These are phyloP conservation scores for Cryomyces antarcticus DNA, from an alignment of 495 filamentous ascomycete species.

Conservation along the genomic window DNA sequence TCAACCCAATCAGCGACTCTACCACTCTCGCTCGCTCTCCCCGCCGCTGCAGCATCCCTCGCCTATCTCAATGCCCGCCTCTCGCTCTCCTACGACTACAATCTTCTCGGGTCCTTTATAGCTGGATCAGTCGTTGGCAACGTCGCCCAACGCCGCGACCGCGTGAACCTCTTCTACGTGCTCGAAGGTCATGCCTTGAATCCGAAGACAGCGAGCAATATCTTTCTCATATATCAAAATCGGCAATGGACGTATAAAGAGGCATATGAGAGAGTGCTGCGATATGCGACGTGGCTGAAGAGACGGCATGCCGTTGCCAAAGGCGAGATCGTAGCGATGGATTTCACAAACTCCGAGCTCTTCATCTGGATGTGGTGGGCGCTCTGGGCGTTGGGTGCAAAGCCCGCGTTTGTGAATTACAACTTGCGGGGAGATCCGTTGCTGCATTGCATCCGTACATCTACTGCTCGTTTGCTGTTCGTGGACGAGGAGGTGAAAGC, in stretches of 20 bases:
- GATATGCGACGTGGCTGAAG: slow-evolving; percentile 70
- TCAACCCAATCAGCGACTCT: background rate
- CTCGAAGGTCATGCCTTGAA: slow-evolving; percentile 49
- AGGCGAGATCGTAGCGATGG: slow-evolving; percentile 69
- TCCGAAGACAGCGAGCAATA: slow-evolving; percentile 30
- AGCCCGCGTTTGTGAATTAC: slow-evolving; percentile 89
- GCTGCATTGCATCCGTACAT: slow-evolving; percentile 55
- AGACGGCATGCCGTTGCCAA: slow-evolving; percentile 44
- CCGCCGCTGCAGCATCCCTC: slow-evolving; percentile 43
- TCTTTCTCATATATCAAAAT: slow-evolving; percentile 59
- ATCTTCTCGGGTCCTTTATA: slow-evolving; percentile 29
- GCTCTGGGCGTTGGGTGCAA: slow-evolving; percentile 73
- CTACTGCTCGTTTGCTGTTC: slow-evolving; percentile 47
- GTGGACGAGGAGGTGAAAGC: slow-evolving; percentile 50
- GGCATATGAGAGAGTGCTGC: slow-evolving; percentile 51
- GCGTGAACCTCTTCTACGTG: slow-evolving; percentile 57
- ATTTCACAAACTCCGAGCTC: slow-evolving; percentile 68
- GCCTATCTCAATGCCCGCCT: slow-evolving; percentile 69
- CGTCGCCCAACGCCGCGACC: slow-evolving; percentile 28
- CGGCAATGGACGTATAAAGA: slow-evolving; percentile 63
- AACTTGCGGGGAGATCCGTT: slow-evolving; percentile 62
- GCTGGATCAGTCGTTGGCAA: slow-evolving; percentile 23
- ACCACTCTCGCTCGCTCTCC: slow-evolving; percentile 29
- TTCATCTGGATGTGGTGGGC: slow-evolving; percentile 74
- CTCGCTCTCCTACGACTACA: slow-evolving; percentile 43